Base-by-base conservation (phyloP, 495 filamentous ascomycete species). In the Podospora bellae-mahoneyi region DNA sequence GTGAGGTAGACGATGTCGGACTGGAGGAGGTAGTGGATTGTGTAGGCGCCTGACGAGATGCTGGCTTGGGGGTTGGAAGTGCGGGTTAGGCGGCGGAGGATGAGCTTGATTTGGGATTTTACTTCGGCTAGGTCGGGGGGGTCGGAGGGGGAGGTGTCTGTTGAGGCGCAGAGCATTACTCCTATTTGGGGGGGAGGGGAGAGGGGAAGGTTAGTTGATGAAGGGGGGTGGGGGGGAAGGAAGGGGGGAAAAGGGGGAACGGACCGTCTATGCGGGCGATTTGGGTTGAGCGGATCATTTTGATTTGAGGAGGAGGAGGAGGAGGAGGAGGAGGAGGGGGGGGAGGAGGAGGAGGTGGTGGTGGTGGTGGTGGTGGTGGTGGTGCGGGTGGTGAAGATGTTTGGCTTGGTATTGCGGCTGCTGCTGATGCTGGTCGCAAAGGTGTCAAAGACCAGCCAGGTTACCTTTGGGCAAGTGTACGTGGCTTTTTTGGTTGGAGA, bases 231-330 rank as follows among this genome's bases (percentile, higher is more conserved):
- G 63, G 65, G n/a, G 64, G 18, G 20, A 27, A 63, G 57, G 18
- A 30, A 26, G 61, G 30, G 44, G 61, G 54, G 56, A 0, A 27
- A 57, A 10, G 19, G 2, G 66, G 69, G 32, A 20, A 66, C 84
- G 68, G 81, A 97, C 94, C 94, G 81, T 99, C 95, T 64, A 99
- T 84, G 77, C 95, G 85, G 62, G 92, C 89, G 73, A 99, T 97
- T 78, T 96, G 92, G 56, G 95, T 99, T 77, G 93, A 96, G 79
- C 89, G 90, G 71, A 98, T 94, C 95, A 97, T 97, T 39, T 74
- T 86, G 78, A 16, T 60, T 34, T 61, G 34, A 23, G 23, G 23
- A 23, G 23, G 23, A 23, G 23, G 23, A 23, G 23, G 23, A 23
- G 23, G 23, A 1, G 23, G 23, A 1, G 23, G 23, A 23, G 23